A percentile compares a stretch with the other conserved stretches of the same genome.
Conservation (phyloP, 2,329 filamentous ascomycete genomes). For the Grosmannia clavigera region DNA sequence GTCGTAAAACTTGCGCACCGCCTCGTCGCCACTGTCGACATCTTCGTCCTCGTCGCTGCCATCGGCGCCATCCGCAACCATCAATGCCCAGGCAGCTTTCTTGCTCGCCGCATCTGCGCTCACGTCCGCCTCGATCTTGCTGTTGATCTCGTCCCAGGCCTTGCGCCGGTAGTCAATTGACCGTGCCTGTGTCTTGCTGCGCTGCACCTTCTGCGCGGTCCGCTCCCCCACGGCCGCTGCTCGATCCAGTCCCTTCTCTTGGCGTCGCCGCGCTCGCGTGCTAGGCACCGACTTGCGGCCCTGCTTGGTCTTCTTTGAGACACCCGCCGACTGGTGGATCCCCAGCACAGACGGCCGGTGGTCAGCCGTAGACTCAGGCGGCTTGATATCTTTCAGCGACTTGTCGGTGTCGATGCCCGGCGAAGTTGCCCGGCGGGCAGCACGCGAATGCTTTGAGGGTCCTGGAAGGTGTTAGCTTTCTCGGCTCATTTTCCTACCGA, state of each 20-base stretch:
- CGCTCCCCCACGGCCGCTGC: constrained; percentile 48
- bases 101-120: constrained; percentile 2
- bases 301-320: constrained; percentile 47
- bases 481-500: no score
- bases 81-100: constrained; percentile 2
- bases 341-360: constrained; percentile 55
- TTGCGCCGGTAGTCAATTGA: constrained; percentile 36
- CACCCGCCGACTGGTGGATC: constrained; percentile 53
- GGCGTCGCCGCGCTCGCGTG: constrained; percentile 39
- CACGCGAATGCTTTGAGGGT: constrained; percentile 58
- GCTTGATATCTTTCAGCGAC: constrained; percentile 48
- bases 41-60: background rate
- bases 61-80: constrained; percentile 4
- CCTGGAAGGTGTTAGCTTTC: constrained; percentile 25
- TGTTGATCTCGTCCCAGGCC: constrained; percentile 47
- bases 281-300: constrained; percentile 42
- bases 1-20: constrained; percentile 9
- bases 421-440: constrained; percentile 59
- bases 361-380: constrained; percentile 34
- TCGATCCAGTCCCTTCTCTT: constrained; percentile 44
- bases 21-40: constrained; percentile 12
- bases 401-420: constrained; percentile 61
- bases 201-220: constrained; percentile 41
- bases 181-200: constrained; percentile 37
- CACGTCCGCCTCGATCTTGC: background rate